Conservation (phyloP, 2,329 filamentous ascomycete genomes). For the Diaporthe sp. region DNA sequence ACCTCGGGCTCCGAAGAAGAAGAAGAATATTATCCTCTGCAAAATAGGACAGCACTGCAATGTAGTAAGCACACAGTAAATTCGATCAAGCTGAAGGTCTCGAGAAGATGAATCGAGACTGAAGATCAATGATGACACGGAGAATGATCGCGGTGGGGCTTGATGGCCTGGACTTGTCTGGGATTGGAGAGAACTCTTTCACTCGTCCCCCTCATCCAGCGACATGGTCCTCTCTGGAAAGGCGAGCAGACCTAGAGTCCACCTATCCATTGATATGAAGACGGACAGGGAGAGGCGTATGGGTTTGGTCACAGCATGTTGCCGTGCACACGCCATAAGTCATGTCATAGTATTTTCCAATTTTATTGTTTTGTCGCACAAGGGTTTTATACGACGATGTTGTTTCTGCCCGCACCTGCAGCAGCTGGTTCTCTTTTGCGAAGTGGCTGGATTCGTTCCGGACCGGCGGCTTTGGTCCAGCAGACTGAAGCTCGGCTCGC, state of each 20-base stretch:
- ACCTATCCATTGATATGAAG: background rate
- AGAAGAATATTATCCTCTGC: background rate
- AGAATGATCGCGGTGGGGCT: background rate
- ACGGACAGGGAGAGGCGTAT: background rate
- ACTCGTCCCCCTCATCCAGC: background rate
- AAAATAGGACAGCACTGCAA: background rate
- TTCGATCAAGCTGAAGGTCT: background rate
- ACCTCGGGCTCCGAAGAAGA: no score
- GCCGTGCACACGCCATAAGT: no score
- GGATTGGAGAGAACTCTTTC: background rate
- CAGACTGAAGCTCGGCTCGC: background rate
- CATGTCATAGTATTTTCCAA: no score
- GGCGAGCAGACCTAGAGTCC: background rate
- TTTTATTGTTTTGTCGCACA: no score
- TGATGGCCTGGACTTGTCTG: background rate
- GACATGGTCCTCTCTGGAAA: background rate
- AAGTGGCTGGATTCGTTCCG: background rate
- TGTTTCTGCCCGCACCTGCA: background rate
- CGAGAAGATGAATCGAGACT: background rate
- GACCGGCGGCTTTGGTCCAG: background rate
- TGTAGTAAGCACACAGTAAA: background rate
- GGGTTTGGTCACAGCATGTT: background rate
- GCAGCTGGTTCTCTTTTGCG: background rate
- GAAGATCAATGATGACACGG: background rate
- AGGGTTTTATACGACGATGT: no score